Conservation (phyloP, 345 rosid species). For the Brassica nigra region DNA sequence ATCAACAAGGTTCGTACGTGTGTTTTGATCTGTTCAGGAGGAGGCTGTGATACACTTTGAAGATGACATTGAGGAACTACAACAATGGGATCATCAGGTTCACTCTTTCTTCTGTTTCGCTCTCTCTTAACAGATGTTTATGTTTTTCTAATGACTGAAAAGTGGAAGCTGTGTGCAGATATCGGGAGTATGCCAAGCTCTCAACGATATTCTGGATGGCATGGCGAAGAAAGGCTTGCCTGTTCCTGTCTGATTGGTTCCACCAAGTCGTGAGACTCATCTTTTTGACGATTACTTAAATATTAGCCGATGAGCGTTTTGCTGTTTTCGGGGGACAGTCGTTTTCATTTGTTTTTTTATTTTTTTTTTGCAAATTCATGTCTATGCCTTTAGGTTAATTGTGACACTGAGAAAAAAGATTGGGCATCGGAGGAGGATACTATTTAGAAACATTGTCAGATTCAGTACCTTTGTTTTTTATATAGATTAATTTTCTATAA, state of each 20-base stretch:
- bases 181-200: slow-evolving; percentile 87
- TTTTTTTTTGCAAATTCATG: too few relatives aligned
- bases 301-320: not conserved
- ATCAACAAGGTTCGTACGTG: not conserved
- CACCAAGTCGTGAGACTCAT: slow-evolving; percentile 2
- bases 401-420: not conserved
- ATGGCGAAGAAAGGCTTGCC: slow-evolving; percentile 90
- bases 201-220: slow-evolving; percentile 85
- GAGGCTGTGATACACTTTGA: slow-evolving; percentile 97
- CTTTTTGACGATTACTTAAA: not conserved
- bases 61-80: slow-evolving; percentile 91
- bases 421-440: not conserved
- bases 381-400: too few relatives aligned
- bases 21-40: slow-evolving; percentile 51
- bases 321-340: too few relatives aligned
- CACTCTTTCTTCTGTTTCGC: slow-evolving; percentile 13
- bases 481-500: too few relatives aligned
- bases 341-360: too few relatives aligned
- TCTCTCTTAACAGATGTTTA: not conserved
- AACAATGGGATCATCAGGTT: slow-evolving; percentile 99
- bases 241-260: slow-evolving; percentile 65
- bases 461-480: too few relatives aligned
- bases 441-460: not conserved
- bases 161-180: slow-evolving; percentile 52
- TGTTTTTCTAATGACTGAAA: not conserved